Conservation (phyloP, 179 eudicot species). For the Silene coronaria region DNA sequence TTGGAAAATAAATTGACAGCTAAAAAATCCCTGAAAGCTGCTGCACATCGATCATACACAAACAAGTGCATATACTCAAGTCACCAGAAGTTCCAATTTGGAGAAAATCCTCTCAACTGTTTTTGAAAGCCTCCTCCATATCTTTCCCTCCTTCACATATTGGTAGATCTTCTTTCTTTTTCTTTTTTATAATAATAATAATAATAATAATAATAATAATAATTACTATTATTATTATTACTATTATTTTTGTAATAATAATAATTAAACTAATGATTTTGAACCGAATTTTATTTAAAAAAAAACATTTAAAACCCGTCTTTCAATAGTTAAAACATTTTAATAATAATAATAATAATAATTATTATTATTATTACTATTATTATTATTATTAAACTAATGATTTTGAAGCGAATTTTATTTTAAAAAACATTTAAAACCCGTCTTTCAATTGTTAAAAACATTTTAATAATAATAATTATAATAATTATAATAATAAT, state of each 20-base stretch:
- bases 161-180: conserved; percentile 12
- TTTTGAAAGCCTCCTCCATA: conserved; percentile 26
- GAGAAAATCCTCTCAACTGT: conserved; percentile 25
- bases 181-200: background rate
- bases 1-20: conserved; percentile 20
- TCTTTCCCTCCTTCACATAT: conserved; percentile 18
- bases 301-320: too few relatives aligned
- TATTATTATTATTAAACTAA: too few relatives aligned
- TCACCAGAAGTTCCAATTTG: conserved; percentile 16
- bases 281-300: too few relatives aligned
- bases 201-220: background rate
- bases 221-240: background rate
- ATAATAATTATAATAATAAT: background rate
- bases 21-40: conserved; percentile 24
- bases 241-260: too few relatives aligned
- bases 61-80: conserved; percentile 1
- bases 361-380: too few relatives aligned
- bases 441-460: too few relatives aligned
- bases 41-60: conserved; percentile 10
- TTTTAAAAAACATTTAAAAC: too few relatives aligned
- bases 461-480: too few relatives aligned
- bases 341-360: too few relatives aligned
- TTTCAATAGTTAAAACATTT: too few relatives aligned
- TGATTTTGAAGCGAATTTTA: too few relatives aligned
- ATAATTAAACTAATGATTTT: too few relatives aligned